Evolutionary conservation across 1,284 basidiomycete genomes (phyloP).

Genomic region (Malassezia globosa): DNA sequence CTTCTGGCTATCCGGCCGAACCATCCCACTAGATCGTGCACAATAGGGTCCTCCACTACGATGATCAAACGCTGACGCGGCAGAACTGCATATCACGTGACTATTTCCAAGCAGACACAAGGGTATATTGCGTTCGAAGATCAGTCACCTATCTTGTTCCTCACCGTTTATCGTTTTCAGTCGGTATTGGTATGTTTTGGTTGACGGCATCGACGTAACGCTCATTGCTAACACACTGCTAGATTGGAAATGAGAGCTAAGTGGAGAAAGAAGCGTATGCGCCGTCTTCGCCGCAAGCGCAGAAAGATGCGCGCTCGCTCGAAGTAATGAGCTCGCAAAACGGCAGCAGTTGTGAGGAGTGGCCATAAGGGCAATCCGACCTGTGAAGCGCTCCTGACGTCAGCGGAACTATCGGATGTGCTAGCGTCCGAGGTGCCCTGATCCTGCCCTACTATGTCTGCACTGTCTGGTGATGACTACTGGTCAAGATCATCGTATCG

Average conservation of each 20-base stretch:
- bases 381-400: too few relatives aligned
- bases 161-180: constrained; percentile 14
- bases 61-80: constrained; percentile 8
- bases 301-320: constrained; percentile 46
- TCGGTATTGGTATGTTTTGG: constrained; percentile 10
- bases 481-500: too few relatives aligned
- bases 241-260: constrained; percentile 34
- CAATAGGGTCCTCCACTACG: not conserved
- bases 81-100: constrained; percentile 19
- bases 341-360: not conserved
- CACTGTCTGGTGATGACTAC: too few relatives aligned
- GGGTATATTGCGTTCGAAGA: too few relatives aligned
- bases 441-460: too few relatives aligned
- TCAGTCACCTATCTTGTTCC: constrained; percentile 1
- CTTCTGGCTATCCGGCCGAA: too few relatives aligned
- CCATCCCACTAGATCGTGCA: too few relatives aligned
- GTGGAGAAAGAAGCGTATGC: constrained; percentile 46
- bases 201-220: not conserved
- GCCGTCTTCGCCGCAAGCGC: constrained; percentile 43
- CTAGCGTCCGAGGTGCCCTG: too few relatives aligned
- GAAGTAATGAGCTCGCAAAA: constrained; percentile 24
- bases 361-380: too few relatives aligned
- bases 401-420: too few relatives aligned
- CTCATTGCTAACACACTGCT: not conserved
- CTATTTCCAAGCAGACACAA: constrained; percentile 1